Evolutionary conservation across 2,329 filamentous ascomycete species (phyloP).

Genomic region (Zarea fungicola): DNA sequence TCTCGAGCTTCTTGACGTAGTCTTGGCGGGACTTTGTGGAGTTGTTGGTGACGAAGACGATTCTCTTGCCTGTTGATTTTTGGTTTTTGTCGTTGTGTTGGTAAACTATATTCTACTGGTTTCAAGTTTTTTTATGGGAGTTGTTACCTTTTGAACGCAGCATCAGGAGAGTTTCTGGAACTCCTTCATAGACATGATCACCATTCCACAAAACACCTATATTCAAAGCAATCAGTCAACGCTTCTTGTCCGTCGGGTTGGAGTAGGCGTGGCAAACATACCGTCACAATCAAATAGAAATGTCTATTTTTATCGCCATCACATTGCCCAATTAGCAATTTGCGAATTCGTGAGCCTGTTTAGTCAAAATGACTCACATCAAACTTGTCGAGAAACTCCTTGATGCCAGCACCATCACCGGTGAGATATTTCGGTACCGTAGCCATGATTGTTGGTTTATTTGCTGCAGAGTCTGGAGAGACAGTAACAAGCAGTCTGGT

Average conservation of each 20-base stretch:
- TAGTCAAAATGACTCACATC: constrained; percentile 61
- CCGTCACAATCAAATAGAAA: constrained; percentile 98
- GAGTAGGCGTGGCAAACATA: constrained; percentile 35
- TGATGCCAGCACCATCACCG: constrained; percentile 70
- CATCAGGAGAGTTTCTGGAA: constrained; percentile 79
- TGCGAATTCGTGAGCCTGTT: neutral
- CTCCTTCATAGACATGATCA: constrained; percentile 79
- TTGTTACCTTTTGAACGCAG: constrained; percentile 69
- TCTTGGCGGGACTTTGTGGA: constrained; percentile 92
- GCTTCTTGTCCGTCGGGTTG: neutral
- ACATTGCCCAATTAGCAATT: neutral
- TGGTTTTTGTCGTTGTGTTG: too few species aligned
- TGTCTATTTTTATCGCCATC: constrained; percentile 49
- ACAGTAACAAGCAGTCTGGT: neutral
- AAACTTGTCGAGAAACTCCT: constrained; percentile 81
- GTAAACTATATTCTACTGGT: neutral
- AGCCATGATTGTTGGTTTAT: constrained; percentile 1
- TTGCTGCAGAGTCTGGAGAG: too few species aligned
- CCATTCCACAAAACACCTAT: constrained; percentile 94
- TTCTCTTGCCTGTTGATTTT: constrained; percentile 66
- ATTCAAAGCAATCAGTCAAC: constrained; percentile 17
- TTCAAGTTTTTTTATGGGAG: neutral
- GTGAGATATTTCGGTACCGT: constrained; percentile 61
- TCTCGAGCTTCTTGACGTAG: constrained; percentile 86
- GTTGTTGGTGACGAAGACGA: constrained; percentile 98